These are phyloP conservation scores for Trichoderma gracile DNA, from an alignment of 2,329 filamentous ascomycete species.

Conservation along the genomic window DNA sequence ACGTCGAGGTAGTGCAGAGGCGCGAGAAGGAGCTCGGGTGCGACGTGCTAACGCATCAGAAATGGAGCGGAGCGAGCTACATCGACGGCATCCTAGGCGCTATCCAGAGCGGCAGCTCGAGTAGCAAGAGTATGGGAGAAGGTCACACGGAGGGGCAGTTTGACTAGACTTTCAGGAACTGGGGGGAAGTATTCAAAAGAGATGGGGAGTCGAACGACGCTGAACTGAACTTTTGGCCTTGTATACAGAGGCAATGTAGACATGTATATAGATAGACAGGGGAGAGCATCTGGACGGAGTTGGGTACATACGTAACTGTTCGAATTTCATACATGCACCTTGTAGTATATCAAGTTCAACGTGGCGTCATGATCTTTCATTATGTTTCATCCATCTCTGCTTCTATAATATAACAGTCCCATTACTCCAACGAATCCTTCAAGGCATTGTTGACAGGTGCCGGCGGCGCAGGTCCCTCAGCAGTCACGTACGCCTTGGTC, in stretches of 20 bases:
- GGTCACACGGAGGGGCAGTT: conserved; percentile 84
- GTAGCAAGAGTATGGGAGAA: conserved; percentile 90
- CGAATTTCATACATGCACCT: neutral
- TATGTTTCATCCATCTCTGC: too few relatives aligned
- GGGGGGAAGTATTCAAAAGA: neutral
- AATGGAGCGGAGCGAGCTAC: conserved; percentile 70
- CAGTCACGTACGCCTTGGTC: conserved; percentile 83
- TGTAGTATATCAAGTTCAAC: neutral
- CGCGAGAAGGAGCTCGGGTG: conserved; percentile 88
- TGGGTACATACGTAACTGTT: neutral
- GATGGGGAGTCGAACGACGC: conserved; percentile 6
- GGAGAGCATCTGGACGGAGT: conserved; percentile 15
- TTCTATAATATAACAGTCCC: too few relatives aligned
- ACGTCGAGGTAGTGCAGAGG: conserved; percentile 89
- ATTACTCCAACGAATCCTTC: conserved; percentile 48
- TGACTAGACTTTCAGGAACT: conserved; percentile 31
- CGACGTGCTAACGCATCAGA: conserved; percentile 94
- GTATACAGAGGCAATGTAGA: neutral
- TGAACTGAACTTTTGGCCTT: neutral
- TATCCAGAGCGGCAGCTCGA: conserved; percentile 87
- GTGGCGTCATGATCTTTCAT: neutral
- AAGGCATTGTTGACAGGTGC: conserved; percentile 62
- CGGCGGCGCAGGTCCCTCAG: conserved; percentile 57
- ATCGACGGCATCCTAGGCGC: conserved; percentile 88
- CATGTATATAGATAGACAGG: neutral